Evolutionary conservation across 148 eudicot genomes (phyloP).

Genomic region (Amaranthus hypochondriacus): DNA sequence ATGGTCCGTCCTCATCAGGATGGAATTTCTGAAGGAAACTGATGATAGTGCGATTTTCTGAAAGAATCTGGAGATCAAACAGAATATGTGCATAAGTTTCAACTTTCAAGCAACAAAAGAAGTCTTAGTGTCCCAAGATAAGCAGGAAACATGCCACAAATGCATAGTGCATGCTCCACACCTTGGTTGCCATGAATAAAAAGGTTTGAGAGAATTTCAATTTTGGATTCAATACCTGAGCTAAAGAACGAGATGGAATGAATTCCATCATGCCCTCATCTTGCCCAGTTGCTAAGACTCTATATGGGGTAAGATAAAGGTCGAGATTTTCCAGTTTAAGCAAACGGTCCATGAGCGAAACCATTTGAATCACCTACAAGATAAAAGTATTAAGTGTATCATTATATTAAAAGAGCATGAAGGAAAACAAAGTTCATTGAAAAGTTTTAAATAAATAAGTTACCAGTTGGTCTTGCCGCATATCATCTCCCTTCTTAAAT

Average conservation of each 20-base stretch:
- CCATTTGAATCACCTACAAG: conserved; percentile 92
- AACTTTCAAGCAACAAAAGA: conserved; percentile 7
- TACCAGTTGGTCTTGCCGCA: conserved; percentile 98
- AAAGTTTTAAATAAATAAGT: background rate
- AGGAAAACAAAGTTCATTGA: background rate
- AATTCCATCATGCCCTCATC: conserved; percentile 99
- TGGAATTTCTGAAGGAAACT: conserved; percentile 94
- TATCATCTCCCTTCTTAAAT: conserved; percentile 96
- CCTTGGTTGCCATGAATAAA: background rate
- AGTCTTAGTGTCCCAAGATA: background rate
- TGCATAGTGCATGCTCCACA: background rate
- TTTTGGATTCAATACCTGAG: conserved; percentile 52
- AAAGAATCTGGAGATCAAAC: conserved; percentile 57
- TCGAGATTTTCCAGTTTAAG: conserved; percentile 97
- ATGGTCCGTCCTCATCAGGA: conserved; percentile 89
- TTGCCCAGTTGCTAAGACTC: conserved; percentile 93
- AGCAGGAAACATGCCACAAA: conserved; percentile 1
- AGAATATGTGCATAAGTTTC: conserved; percentile 11
- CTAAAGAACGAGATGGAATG: conserved; percentile 90
- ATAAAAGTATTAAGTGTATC: background rate
- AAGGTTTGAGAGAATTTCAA: background rate
- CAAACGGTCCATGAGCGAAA: conserved; percentile 91
- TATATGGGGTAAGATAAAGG: conserved; percentile 89
- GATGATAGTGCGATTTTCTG: conserved; percentile 84
- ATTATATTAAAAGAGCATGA: conserved; percentile 7